phyloP scores from a whole-genome alignment of 257 asterid species.

The Marsdenia floribunda region DNA sequence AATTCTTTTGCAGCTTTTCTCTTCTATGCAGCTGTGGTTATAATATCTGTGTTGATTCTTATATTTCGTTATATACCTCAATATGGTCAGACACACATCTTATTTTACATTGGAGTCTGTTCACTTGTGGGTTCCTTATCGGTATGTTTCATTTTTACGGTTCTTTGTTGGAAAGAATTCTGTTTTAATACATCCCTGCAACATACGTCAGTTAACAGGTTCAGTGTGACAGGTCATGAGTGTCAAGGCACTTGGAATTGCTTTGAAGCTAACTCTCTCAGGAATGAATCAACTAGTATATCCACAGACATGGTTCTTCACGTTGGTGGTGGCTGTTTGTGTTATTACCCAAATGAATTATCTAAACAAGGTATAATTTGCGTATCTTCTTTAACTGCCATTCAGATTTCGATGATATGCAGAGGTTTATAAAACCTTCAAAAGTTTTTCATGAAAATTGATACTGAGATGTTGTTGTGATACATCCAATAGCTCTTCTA shows the following conservation, averaged over 20 bases:
- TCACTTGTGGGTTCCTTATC: slow-evolving; percentile 54
- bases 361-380: slow-evolving; percentile 58
- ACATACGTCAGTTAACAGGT: slow-evolving; percentile 12
- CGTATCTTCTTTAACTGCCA: not conserved
- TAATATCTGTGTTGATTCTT: slow-evolving; percentile 25
- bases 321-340: slow-evolving; percentile 60
- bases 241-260: slow-evolving; percentile 91
- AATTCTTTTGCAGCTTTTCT: slow-evolving; percentile 33
- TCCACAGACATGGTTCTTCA: slow-evolving; percentile 92
- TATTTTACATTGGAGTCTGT: slow-evolving; percentile 41
- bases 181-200: not conserved
- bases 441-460: not conserved
- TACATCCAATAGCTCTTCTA: not conserved
- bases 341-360: slow-evolving; percentile 89
- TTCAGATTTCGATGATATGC: not conserved
- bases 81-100: slow-evolving; percentile 43
- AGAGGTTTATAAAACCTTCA: not conserved
- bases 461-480: not conserved
- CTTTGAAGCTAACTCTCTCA: slow-evolving; percentile 81
- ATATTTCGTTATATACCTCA: slow-evolving; percentile 38
- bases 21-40: slow-evolving; percentile 31
- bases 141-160: slow-evolving; percentile 42
- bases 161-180: not conserved
- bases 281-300: slow-evolving; percentile 85
- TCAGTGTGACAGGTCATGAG: slow-evolving; percentile 79